phyloP scores from a whole-genome alignment of 768 basidiomycete species.

The Clavulina sp. region DNA sequence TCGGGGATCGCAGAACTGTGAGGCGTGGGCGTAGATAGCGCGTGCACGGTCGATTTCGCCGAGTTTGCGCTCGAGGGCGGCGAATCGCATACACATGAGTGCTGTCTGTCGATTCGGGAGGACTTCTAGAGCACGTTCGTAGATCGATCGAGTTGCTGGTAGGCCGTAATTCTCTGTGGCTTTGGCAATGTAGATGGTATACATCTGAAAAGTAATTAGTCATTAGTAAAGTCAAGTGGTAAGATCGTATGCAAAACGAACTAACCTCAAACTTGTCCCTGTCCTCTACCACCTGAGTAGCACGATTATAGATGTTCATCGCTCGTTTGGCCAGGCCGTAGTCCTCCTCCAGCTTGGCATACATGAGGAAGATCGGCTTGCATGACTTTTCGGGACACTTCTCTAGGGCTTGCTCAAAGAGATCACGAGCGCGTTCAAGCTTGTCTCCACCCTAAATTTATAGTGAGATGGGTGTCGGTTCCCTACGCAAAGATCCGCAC shows the following conservation, averaged over 20 bases:
- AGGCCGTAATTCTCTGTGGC: constrained; percentile 91
- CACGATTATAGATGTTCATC: constrained; percentile 91
- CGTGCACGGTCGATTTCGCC: constrained; percentile 98
- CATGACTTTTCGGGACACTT: constrained; percentile 91
- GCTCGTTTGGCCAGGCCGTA: constrained; percentile 87
- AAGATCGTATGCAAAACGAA: constrained; percentile 5
- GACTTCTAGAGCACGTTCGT: constrained; percentile 84
- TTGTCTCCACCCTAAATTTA: constrained; percentile 65
- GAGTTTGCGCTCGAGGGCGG: constrained; percentile 86
- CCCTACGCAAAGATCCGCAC: constrained; percentile 17
- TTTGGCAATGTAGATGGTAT: constrained; percentile 91
- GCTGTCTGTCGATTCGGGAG: constrained; percentile 90
- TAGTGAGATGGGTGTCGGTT: not conserved
- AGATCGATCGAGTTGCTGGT: constrained; percentile 90
- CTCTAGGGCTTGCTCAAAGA: constrained; percentile 94
- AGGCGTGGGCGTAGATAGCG: constrained; percentile 91
- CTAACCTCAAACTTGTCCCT: constrained; percentile 89
- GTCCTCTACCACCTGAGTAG: constrained; percentile 67
- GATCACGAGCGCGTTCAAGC: constrained; percentile 86
- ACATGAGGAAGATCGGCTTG: constrained; percentile 91
- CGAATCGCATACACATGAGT: constrained; percentile 95
- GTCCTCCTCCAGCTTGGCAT: constrained; percentile 90
- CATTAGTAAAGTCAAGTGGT: not conserved
- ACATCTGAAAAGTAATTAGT: constrained; percentile 44
- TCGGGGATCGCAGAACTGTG: constrained; percentile 96